Percentiles rank a stretch among this genome's conserved stretches.
Evolutionary conservation across 2,329 filamentous ascomycete genomes (phyloP).

Genomic region (Orbilia blumenaviensis): DNA sequence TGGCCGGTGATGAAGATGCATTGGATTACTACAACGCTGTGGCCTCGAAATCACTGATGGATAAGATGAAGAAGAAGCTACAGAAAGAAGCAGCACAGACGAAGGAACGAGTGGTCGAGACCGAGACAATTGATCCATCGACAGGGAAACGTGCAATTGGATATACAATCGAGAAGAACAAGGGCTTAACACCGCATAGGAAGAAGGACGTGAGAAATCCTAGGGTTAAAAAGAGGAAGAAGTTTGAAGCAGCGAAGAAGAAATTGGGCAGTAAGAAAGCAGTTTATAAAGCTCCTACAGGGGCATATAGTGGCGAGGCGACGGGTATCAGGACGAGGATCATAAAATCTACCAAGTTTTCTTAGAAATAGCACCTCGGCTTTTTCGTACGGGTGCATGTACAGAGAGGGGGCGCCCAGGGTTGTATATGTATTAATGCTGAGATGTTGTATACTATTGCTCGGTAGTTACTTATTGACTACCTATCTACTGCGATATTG

Average conservation of each 20-base stretch:
- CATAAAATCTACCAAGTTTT: slow-evolving; percentile 51
- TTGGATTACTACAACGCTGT: slow-evolving; percentile 93
- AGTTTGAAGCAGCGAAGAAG: slow-evolving; percentile 97
- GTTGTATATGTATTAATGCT: neutral
- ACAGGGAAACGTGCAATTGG: slow-evolving; percentile 88
- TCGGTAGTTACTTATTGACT: no score
- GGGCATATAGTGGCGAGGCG: slow-evolving; percentile 45
- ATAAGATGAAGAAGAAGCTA: slow-evolving; percentile 71
- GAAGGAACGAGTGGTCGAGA: slow-evolving; percentile 69
- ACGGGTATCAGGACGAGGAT: slow-evolving; percentile 51
- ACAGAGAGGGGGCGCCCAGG: neutral
- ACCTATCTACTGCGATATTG: neutral
- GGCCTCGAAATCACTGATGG: slow-evolving; percentile 63
- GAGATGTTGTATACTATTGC: neutral
- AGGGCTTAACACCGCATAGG: slow-evolving; percentile 85
- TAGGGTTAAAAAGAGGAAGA: slow-evolving; percentile 96
- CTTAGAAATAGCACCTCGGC: slow-evolving; percentile 5
- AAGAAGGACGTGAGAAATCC: slow-evolving; percentile 97
- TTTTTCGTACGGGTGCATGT: neutral
- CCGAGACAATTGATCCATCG: slow-evolving; percentile 64
- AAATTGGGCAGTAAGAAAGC: slow-evolving; percentile 88
- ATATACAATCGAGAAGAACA: slow-evolving; percentile 97
- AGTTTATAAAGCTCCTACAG: slow-evolving; percentile 72
- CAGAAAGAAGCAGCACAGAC: slow-evolving; percentile 73
- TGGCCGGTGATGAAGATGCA: slow-evolving; percentile 63